Base-by-base conservation (phyloP, 352 stramenopile genomes). In the Globisporangium uncinulatum region DNA sequence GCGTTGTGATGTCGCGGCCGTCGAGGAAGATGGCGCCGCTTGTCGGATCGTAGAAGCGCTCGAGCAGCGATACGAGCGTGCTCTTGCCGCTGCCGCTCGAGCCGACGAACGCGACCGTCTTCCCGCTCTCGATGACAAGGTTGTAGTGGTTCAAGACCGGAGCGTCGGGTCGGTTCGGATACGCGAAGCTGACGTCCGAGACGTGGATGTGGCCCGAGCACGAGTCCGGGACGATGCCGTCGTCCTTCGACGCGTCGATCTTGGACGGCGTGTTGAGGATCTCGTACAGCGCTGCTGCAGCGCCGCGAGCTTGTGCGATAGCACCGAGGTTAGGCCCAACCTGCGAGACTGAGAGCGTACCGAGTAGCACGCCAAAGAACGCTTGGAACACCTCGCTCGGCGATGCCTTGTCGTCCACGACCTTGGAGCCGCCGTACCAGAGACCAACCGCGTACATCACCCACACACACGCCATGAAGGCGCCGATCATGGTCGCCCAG, bases 1-100 rank as follows among this genome's bases (percentile, higher is more conserved):
- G 51, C 29, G 83, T 77, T 52, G 62, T 71, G 32, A 96, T 68
- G 44, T 94, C 69, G 34, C 70, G 67, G 14, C 85, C 89, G 59
- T 97, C 85, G 29, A 97, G 79, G 4, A 74, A 52, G 46, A 52
- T 52, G 2, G 21, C 31, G 29, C 52, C 52, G 29, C 52, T 41
- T 11, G 29, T 43, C 6, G 52, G 52, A 14, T 57, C 52, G 17
- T 57, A 57, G 52, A 57, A 57, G 41, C 52, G 52, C 52, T 57
- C 52, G 11, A 57, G 43, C 17, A 57, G n/a, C 41, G 52, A 32
- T 9, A 57, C 34, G 0, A 57, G 17, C 29, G 52, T 57, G 41
- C 52, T 57, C 31, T 57, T 57, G 24, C 52, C 52, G 29, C 52
- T 37, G 29, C 52, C 52, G 14, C 52, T 57, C 1, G 41, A 11